phyloP scores from a whole-genome alignment of 306 rosid genomes.

The Rosa rugosa region DNA sequence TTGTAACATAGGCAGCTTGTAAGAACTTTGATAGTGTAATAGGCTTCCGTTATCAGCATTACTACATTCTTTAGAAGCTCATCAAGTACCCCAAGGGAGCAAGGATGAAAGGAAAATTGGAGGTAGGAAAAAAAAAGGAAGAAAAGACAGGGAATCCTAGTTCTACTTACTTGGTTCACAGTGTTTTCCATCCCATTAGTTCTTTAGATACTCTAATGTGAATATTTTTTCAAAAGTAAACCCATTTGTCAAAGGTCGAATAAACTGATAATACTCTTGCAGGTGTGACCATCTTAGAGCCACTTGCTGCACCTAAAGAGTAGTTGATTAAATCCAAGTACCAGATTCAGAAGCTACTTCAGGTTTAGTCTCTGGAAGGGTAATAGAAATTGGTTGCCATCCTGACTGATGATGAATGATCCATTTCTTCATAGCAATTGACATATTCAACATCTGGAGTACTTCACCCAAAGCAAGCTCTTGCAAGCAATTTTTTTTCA shows the following conservation, averaged over 20 bases:
- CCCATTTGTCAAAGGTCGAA: slow-evolving; percentile 22
- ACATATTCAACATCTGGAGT: slow-evolving; percentile 65
- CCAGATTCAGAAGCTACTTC: slow-evolving; percentile 27
- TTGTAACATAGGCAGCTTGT: slow-evolving; percentile 10
- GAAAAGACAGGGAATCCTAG: slow-evolving; percentile 11
- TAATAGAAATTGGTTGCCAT: slow-evolving; percentile 73
- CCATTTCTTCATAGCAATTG: slow-evolving; percentile 62
- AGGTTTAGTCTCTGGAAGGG: slow-evolving; percentile 38
- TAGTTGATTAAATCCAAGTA: slow-evolving; percentile 28
- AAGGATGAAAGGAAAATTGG: not conserved
- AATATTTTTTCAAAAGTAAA: slow-evolving; percentile 10
- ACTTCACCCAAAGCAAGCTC: slow-evolving; percentile 61
- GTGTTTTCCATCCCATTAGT: slow-evolving; percentile 22
- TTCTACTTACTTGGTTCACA: slow-evolving; percentile 23
- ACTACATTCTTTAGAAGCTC: slow-evolving; percentile 25
- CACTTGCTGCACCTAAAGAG: slow-evolving; percentile 19
- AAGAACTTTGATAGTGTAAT: slow-evolving; percentile 12
- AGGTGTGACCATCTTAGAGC: slow-evolving; percentile 24
- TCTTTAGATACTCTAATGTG: slow-evolving; percentile 23
- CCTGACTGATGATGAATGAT: slow-evolving; percentile 59
- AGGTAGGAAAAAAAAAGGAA: not conserved
- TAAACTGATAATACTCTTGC: slow-evolving; percentile 15
- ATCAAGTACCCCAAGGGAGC: slow-evolving; percentile 19
- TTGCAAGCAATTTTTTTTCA: slow-evolving; percentile 56
- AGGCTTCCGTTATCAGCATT: slow-evolving; percentile 13